Evolutionary conservation across 352 stramenopile species (phyloP).

Genomic region (Pythium folliculosum): DNA sequence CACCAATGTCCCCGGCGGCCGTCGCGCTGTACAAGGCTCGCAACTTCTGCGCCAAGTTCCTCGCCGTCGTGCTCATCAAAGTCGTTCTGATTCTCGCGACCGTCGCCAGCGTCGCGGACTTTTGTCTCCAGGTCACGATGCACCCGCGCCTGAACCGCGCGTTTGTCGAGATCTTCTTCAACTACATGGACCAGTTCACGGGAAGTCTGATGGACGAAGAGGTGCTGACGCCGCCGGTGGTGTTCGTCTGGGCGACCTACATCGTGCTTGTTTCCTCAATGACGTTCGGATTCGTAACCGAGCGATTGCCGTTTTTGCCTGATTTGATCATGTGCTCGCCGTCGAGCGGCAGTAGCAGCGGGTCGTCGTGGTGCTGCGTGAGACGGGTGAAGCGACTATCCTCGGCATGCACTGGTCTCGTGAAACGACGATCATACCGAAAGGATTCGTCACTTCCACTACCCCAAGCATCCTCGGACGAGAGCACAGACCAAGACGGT

Average conservation of each 20-base stretch:
- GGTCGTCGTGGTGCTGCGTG: constrained; percentile 14
- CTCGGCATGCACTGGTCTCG: not conserved
- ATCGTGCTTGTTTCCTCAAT: constrained; percentile 41
- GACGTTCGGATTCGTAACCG: constrained; percentile 61
- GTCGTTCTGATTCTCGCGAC: constrained; percentile 53
- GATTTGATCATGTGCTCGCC: constrained; percentile 46
- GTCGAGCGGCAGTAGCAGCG: not conserved
- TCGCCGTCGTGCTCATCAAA: constrained; percentile 47
- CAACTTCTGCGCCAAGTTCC: constrained; percentile 3
- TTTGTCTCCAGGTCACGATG: constrained; percentile 72
- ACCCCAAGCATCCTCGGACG: constrained; percentile 1
- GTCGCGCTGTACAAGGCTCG: constrained; percentile 22
- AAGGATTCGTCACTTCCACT: constrained; percentile 46
- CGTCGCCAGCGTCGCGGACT: constrained; percentile 67
- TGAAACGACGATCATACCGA: constrained; percentile 24
- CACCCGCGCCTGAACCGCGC: constrained; percentile 66
- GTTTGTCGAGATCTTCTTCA: constrained; percentile 68
- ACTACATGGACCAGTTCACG: constrained; percentile 65
- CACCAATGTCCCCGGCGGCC: constrained; percentile 4
- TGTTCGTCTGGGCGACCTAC: constrained; percentile 59
- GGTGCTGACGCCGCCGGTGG: constrained; percentile 52
- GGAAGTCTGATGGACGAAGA: constrained; percentile 62
- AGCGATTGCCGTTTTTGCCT: constrained; percentile 51
- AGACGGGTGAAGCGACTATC: not conserved
- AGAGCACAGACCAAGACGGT: constrained; percentile 1